Evolutionary conservation across 2,329 filamentous ascomycete genomes (phyloP), one percentile per base, ranked within the genome.

Genomic region (Arthrobotrys megalospora): DNA sequence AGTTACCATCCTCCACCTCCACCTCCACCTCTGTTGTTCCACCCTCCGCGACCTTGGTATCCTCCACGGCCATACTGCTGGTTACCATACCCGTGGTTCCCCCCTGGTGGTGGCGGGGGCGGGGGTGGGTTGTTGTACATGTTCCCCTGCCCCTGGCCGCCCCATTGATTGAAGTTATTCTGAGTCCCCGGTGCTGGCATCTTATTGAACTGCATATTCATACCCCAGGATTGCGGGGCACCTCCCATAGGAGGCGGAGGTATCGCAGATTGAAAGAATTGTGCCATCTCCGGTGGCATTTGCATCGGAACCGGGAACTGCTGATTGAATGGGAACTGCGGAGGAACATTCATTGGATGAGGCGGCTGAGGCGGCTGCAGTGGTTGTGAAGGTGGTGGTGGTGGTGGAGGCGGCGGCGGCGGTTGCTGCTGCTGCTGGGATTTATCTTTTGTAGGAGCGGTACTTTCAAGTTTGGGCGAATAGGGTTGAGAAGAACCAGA

Each of bases 281-380:
- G 76, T 16, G 52, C 55, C 76, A 79, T 79, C 36, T 79, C 68
- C 19, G 76, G 69, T 38, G 67, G 76, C 63, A 75, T 73, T 10
- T 36, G 76, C 68, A 73, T 68, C 10, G 53, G 68, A 10, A 65
- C 50, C 2, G 68, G 76, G 48, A 69, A 79, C 47, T 69, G 76
- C 41, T 78, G 75, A 45, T 67, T 63, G 24, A 78, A 78, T 11
- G 75, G 62, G 62, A 78, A 78, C 14, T 55, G 75, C 24, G 75
- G 72, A 8, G 50, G 48, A 3, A 62, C 43, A 32, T 34, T 28
- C 32, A 64, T 65, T 21, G 48, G 32, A 52, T 76, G 71, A 6
- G 41, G 43, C 14, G 19, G 63, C 16, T 47, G 66, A 1, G 52
- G 62, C n/a, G 60, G 52, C n/a, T 53, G 71, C 16, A 36, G 65